Conservation (phyloP, 176 grass and related monocot genomes). For the Canna indica region DNA sequence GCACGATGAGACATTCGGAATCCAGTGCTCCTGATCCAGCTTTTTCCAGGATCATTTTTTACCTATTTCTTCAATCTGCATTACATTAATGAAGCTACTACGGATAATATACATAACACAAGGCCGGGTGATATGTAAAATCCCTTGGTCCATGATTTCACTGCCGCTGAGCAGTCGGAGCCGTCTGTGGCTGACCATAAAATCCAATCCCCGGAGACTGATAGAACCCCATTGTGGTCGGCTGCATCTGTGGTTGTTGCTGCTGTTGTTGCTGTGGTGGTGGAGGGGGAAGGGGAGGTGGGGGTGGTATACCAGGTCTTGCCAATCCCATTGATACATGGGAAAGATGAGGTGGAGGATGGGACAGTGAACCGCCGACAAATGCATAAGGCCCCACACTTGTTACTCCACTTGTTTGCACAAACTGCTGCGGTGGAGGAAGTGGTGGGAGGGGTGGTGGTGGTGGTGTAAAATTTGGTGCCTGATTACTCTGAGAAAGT, state of each 20-base stretch:
- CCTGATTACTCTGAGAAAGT: slow-evolving; percentile 25
- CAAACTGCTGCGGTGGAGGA: slow-evolving; percentile 40
- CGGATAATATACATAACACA: slow-evolving; percentile 1
- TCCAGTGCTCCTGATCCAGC: not conserved
- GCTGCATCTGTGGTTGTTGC: slow-evolving; percentile 47
- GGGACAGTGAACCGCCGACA: slow-evolving; percentile 36
- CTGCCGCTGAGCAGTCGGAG: slow-evolving; percentile 63
- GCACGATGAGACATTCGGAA: not conserved
- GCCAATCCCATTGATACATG: slow-evolving; percentile 28
- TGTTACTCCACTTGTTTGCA: slow-evolving; percentile 41
- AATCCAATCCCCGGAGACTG: slow-evolving; percentile 48
- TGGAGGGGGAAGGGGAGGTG: slow-evolving; percentile 33
- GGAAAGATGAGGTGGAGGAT: slow-evolving; percentile 42
- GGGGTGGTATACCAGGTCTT: slow-evolving; percentile 32
- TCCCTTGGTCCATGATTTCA: slow-evolving; percentile 23
- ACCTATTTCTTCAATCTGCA: not conserved
- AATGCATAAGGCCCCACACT: slow-evolving; percentile 42
- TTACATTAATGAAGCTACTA: not conserved
- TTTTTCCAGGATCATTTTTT: not conserved
- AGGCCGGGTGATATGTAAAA: slow-evolving; percentile 15
- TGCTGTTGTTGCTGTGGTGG: slow-evolving; percentile 34
- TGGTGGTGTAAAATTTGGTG: slow-evolving; percentile 40
- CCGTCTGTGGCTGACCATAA: slow-evolving; percentile 54
- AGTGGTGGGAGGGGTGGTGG: slow-evolving; percentile 47
- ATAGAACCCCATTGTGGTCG: slow-evolving; percentile 50